phyloP scores from a whole-genome alignment of 2,329 filamentous ascomycete genomes.

The Chaetomiaceae sp. region DNA sequence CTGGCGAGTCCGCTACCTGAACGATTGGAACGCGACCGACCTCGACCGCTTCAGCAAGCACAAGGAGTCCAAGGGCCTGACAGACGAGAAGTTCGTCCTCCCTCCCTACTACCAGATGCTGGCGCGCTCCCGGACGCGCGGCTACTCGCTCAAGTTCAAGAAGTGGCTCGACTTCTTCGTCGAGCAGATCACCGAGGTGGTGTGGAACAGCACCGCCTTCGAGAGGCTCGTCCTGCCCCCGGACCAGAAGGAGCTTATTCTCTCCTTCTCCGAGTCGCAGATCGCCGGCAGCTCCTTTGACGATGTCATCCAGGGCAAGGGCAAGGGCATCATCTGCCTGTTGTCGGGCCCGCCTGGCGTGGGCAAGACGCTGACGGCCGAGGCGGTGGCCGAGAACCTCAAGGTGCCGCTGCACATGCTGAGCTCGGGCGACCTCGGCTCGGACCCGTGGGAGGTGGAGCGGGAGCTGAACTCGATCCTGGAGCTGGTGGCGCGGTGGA shows the following conservation, averaged over 20 bases:
- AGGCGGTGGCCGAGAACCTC: slow-evolving; percentile 46
- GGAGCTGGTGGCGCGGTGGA: slow-evolving; percentile 69
- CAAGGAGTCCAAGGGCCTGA: slow-evolving; percentile 21
- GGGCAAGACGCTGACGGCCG: slow-evolving; percentile 47
- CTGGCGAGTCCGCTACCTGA: slow-evolving; percentile 28
- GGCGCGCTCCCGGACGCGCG: slow-evolving; percentile 34
- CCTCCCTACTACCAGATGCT: slow-evolving; percentile 33
- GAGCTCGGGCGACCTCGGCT: slow-evolving; percentile 65
- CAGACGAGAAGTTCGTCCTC: slow-evolving; percentile 23
- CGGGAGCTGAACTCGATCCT: slow-evolving; percentile 61
- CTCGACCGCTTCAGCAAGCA: slow-evolving; percentile 28
- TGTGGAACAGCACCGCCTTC: slow-evolving; percentile 47
- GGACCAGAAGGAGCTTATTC: slow-evolving; percentile 48
- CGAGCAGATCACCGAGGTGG: slow-evolving; percentile 40
- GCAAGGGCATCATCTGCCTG: slow-evolving; percentile 46
- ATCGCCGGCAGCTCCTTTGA: slow-evolving; percentile 41
- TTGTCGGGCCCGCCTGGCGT: slow-evolving; percentile 45
- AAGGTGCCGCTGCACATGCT: slow-evolving; percentile 47
- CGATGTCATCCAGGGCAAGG: slow-evolving; percentile 50
- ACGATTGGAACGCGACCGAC: slow-evolving; percentile 33
- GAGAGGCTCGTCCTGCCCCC: slow-evolving; percentile 44
- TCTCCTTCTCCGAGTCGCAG: slow-evolving; percentile 46
- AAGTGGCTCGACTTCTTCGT: slow-evolving; percentile 47
- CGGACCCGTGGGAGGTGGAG: slow-evolving; percentile 60
- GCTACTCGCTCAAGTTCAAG: slow-evolving; percentile 46